phyloP scores from a whole-genome alignment of 2,329 filamentous ascomycete genomes.

The Paracamarosporium sp. region DNA sequence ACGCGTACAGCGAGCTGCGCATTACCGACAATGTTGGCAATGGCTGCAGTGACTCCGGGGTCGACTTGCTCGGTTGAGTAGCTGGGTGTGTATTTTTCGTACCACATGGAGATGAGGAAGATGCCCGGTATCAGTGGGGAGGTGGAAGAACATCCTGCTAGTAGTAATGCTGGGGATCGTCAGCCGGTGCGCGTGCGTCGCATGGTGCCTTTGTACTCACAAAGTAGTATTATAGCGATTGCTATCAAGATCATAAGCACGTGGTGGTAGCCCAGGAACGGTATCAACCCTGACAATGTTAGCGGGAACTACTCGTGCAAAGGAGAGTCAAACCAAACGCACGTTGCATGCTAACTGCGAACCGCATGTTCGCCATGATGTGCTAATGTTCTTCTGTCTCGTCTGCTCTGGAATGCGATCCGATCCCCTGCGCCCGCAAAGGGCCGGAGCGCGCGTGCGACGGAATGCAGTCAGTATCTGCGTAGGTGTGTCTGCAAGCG shows the following conservation, averaged over 20 bases:
- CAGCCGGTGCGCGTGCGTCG: constrained; percentile 26
- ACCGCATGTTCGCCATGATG: constrained; percentile 57
- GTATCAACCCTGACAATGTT: constrained; percentile 59
- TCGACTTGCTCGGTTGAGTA: constrained; percentile 89
- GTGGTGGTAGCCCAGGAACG: constrained; percentile 75
- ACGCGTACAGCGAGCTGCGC: constrained; percentile 89
- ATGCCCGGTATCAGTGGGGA: constrained; percentile 94
- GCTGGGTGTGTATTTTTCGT: constrained; percentile 80
- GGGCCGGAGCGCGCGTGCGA: constrained; percentile 44
- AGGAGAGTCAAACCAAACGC: constrained; percentile 33
- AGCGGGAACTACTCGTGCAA: constrained; percentile 25
- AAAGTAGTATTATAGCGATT: constrained; percentile 90
- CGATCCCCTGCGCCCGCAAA: constrained; percentile 48
- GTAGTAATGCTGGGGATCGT: constrained; percentile 72
- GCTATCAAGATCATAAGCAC: constrained; percentile 98
- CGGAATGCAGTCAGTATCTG: constrained; percentile 40
- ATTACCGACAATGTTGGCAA: constrained; percentile 86
- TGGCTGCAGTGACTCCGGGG: constrained; percentile 83
- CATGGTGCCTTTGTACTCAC: constrained; percentile 62
- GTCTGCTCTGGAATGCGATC: constrained; percentile 25
- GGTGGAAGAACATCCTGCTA: constrained; percentile 96
- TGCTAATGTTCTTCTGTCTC: constrained; percentile 31
- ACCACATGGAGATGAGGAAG: constrained; percentile 98
- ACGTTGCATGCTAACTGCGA: constrained; percentile 60
- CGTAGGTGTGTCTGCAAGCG: constrained; percentile 19